phyloP scores from a whole-genome alignment of 2,329 filamentous ascomycete genomes.

The Beauveria australis region DNA sequence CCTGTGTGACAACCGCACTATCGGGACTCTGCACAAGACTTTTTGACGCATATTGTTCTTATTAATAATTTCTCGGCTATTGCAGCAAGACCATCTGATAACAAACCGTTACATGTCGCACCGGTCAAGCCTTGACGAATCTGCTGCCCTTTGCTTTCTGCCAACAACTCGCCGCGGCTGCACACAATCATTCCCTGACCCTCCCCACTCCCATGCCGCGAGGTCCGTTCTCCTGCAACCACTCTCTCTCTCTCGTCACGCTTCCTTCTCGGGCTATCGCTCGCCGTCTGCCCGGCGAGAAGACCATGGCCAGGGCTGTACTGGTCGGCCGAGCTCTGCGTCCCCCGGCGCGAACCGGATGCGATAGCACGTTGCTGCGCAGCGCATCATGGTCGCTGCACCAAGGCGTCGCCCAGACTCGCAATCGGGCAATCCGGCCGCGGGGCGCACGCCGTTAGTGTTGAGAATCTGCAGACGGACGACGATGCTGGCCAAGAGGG shows the following conservation, averaged over 20 bases:
- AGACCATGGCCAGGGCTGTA: neutral
- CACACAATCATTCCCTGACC: neutral
- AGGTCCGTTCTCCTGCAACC: neutral
- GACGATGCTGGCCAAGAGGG: slow-evolving; percentile 26
- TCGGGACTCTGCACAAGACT: neutral
- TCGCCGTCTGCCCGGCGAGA: neutral
- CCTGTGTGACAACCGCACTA: too few relatives aligned
- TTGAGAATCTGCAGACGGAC: slow-evolving; percentile 28
- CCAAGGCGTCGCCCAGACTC: slow-evolving; percentile 16
- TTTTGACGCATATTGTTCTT: neutral
- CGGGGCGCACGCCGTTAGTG: slow-evolving; percentile 11
- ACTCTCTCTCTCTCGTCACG: neutral
- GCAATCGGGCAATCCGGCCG: slow-evolving; percentile 18
- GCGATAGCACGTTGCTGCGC: slow-evolving; percentile 20
- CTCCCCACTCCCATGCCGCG: neutral
- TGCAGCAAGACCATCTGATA: neutral
- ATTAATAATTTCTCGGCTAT: neutral
- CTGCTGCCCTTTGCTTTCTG: neutral
- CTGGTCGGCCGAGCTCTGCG: neutral
- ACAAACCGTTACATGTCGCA: neutral
- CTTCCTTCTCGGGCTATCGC: neutral
- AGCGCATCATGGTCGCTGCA: slow-evolving; percentile 18
- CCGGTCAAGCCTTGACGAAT: neutral
- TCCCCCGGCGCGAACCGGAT: slow-evolving; percentile 11
- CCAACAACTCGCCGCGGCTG: neutral